Evolutionary conservation across 495 filamentous ascomycete genomes (phyloP), one percentile per base, ranked within the genome.

Genomic region (Penicillium bovifimosum): DNA sequence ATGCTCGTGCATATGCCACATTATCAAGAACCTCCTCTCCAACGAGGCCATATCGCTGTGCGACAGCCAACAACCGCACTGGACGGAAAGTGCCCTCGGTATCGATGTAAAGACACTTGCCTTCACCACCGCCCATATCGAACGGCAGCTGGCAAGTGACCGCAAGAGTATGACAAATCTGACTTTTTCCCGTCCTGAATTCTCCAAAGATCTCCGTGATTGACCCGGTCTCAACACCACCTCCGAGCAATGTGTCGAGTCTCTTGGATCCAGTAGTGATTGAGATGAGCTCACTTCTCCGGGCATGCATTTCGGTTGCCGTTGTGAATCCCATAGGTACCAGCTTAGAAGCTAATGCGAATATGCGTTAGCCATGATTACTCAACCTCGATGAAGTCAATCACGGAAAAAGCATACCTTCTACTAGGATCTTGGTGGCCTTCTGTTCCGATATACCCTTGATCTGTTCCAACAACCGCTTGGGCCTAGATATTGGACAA

Each of bases 181-280:
- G 93, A 67, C 89, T 95, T 71, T 98, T 98, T 68, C 93, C 93
- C 0, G 93, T 98, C 60, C 93, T 78, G 66, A 98, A 98, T 70
- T 98, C 93, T 72, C 93, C 93, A 63, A 98, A 98, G 9, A 98
- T 85, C 65, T 98, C 93, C n/a, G 93, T 98, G 35, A 98, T 95
- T 11, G 90, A 96, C 27, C 93, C 93, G 0, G 93, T 98, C 72
- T 98, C 93, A 53, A 98, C 79, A 41, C 93, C 93, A 53, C 93
- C 93, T 24, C 92, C 93, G 8, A 98, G 80, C 18, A 98, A 79
- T 36, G 95, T 98, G 61, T 98, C 93, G 9, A 98, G 80, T 58
- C 95, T 87, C 71, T 98, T 98, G 7, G 92, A 96, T 26, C 93
- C 93, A 0, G 93, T 98, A 9, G 95, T 96, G 54, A 98, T 91